Conservation (phyloP, 2,329 filamentous ascomycete species). For the Xylariaceae sp. region DNA sequence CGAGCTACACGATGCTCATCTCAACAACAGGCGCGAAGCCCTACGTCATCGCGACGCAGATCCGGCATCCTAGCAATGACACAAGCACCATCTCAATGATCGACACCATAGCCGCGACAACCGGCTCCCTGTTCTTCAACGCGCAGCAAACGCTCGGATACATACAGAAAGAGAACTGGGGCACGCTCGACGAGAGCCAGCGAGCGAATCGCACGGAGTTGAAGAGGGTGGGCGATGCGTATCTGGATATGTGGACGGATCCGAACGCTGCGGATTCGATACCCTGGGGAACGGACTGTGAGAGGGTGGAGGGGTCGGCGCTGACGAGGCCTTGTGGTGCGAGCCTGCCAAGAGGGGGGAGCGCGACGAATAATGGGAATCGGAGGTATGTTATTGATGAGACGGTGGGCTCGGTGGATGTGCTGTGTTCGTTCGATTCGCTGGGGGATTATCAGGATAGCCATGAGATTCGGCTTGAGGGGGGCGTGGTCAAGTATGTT, state of each 20-base stretch:
- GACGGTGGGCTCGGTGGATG: conserved; percentile 34
- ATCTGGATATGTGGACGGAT: conserved; percentile 40
- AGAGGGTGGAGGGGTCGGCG: conserved; percentile 35
- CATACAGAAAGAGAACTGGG: conserved; percentile 34
- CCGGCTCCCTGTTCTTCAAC: conserved; percentile 37
- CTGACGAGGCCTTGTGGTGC: conserved; percentile 32
- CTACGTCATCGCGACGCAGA: conserved; percentile 36
- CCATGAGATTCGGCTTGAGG: conserved; percentile 34
- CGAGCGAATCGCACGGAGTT: conserved; percentile 31
- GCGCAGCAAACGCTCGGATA: conserved; percentile 33
- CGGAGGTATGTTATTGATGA: conserved; percentile 38
- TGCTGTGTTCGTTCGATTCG: conserved; percentile 36
- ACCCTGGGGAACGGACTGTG: conserved; percentile 36
- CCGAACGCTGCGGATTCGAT: conserved; percentile 33
- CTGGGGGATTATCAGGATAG: conserved; percentile 34
- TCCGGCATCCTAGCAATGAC: conserved; percentile 29
- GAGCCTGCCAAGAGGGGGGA: conserved; percentile 31
- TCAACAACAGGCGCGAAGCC: conserved; percentile 30
- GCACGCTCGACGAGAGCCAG: conserved; percentile 23
- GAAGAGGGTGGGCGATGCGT: conserved; percentile 35
- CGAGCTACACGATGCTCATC: conserved; percentile 38
- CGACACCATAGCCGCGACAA: conserved; percentile 36
- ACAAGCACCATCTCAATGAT: conserved; percentile 29
- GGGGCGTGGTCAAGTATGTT: conserved; percentile 36
- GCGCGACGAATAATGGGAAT: conserved; percentile 29